These are phyloP conservation scores for Corymbia calophylla DNA, from an alignment of 441 rosid genomes.

Conservation along the genomic window DNA sequence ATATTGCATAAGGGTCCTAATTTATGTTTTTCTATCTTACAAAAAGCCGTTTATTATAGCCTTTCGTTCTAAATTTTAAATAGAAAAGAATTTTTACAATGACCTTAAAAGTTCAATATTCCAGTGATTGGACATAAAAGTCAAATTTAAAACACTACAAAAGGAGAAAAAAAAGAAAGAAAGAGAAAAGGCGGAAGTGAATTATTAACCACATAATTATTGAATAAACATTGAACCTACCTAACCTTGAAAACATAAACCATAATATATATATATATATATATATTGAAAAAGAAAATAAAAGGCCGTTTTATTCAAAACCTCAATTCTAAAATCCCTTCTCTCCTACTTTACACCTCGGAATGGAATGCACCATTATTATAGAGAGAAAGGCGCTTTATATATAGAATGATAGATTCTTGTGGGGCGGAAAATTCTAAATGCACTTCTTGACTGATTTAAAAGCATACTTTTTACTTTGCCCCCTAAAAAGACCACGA, in stretches of 20 bases:
- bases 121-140: background rate
- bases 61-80: background rate
- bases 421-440: background rate
- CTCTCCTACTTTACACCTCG: too few species aligned
- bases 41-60: background rate
- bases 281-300: too few species aligned
- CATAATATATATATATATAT: background rate
- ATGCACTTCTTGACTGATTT: background rate
- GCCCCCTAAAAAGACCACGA: background rate
- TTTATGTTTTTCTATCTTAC: background rate
- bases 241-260: background rate
- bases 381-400: too few species aligned
- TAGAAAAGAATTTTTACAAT: background rate
- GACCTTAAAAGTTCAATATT: background rate
- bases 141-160: background rate
- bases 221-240: background rate
- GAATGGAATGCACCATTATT: too few species aligned
- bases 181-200: background rate
- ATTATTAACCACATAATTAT: background rate
- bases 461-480: background rate
- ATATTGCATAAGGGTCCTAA: background rate
- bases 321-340: too few species aligned
- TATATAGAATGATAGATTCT: background rate
- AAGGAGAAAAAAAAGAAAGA: background rate
- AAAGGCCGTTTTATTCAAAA: too few species aligned